Conservation (phyloP, 805 yeast species). For the Starmerella etchellsii region DNA sequence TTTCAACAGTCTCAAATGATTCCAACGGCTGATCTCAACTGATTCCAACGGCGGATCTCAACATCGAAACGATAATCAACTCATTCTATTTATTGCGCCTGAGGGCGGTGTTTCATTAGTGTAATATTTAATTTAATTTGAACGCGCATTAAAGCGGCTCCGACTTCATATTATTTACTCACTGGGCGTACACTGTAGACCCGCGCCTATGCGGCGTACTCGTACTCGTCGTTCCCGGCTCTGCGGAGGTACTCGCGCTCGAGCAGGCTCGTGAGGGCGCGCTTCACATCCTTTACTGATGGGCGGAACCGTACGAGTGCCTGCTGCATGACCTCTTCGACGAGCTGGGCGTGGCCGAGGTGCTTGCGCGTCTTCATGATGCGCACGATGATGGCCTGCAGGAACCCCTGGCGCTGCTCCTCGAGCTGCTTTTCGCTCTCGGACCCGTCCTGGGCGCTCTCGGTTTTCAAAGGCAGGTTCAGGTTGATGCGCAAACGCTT, state of each 20-base stretch:
- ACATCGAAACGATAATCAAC: no score
- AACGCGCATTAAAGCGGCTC: no score
- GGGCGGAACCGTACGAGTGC: conserved; percentile 76
- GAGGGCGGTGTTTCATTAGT: no score
- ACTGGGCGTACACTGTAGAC: no score
- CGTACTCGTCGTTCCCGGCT: conserved; percentile 64
- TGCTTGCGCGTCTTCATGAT: conserved; percentile 89
- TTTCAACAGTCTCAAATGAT: no score
- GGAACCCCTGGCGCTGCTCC: conserved; percentile 70
- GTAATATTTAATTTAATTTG: no score
- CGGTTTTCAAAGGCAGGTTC: conserved; percentile 41
- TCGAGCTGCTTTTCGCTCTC: conserved; percentile 70
- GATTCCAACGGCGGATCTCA: no score
- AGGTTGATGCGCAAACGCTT: conserved; percentile 76
- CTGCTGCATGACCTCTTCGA: conserved; percentile 80
- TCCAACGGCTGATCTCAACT: no score
- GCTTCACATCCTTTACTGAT: conserved; percentile 71
- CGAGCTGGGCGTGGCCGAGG: conserved; percentile 63
- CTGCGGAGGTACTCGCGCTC: conserved; percentile 79
- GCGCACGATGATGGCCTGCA: conserved; percentile 89
- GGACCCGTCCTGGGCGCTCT: conserved; percentile 54
- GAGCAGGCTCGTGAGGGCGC: conserved; percentile 69
- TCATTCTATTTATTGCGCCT: no score
- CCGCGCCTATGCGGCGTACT: conserved; percentile 59
- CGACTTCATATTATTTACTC: no score